These are phyloP conservation scores for Aspergillus ruber DNA, from an alignment of 2,329 filamentous ascomycete genomes.

Conservation along the genomic window DNA sequence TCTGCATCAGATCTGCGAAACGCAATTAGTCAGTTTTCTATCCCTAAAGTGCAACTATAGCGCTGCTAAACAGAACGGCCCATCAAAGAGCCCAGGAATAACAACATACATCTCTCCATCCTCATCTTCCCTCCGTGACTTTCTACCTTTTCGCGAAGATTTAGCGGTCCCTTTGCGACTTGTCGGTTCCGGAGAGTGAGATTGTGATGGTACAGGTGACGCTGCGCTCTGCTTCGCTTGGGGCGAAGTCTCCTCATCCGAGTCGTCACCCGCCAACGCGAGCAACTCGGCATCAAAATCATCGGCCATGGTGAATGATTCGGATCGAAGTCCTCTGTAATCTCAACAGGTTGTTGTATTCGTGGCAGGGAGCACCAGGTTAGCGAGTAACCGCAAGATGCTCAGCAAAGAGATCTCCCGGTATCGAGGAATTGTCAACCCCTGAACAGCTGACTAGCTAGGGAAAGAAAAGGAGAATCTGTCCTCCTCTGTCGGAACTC, in stretches of 20 bases:
- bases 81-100: conserved; percentile 10
- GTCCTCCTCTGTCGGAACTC: neutral
- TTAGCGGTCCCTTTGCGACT: conserved; percentile 43
- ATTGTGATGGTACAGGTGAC: conserved; percentile 49
- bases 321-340: conserved; percentile 4
- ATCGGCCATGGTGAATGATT: conserved; percentile 59
- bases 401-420: neutral
- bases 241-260: conserved; percentile 48
- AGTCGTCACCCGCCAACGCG: conserved; percentile 70
- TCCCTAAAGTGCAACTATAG: neutral
- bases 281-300: conserved; percentile 88
- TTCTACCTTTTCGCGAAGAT: conserved; percentile 37
- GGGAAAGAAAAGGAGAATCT: neutral
- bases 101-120: conserved; percentile 73
- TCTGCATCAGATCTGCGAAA: conserved; percentile 59
- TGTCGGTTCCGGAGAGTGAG: conserved; percentile 43
- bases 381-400: no score
- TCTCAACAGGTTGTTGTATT: conserved; percentile 4
- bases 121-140: conserved; percentile 59
- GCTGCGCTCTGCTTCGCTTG: conserved; percentile 50
- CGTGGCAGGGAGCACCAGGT: neutral
- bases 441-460: conserved; percentile 1
- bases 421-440: conserved; percentile 1
- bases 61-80: neutral
- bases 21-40: conserved; percentile 7